These are phyloP conservation scores for Pestalotiopsis sp. DNA, from an alignment of 2,329 filamentous ascomycete genomes.

Conservation along the genomic window DNA sequence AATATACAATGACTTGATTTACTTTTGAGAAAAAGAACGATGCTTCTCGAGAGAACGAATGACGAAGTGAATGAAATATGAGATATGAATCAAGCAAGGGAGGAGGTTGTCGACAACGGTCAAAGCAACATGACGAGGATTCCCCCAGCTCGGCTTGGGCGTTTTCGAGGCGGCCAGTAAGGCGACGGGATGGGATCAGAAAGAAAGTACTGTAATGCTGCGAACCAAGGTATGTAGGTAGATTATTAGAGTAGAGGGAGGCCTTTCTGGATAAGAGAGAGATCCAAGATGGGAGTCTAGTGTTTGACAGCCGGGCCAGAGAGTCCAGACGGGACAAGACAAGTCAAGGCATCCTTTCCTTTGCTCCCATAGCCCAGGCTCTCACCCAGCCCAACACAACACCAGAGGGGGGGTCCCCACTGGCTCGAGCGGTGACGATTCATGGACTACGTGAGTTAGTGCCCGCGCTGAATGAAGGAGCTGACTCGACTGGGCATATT, in stretches of 20 bases:
- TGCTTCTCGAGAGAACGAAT: background rate
- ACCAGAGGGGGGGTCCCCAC: background rate
- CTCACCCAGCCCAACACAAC: background rate
- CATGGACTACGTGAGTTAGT: conserved; percentile 8
- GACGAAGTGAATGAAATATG: background rate
- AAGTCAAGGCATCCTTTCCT: background rate
- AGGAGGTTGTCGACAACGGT: background rate
- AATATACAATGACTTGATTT: background rate
- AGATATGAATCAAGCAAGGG: background rate
- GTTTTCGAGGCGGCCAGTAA: background rate
- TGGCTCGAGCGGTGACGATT: conserved; percentile 12
- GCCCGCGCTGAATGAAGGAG: conserved; percentile 4
- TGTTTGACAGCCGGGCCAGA: background rate
- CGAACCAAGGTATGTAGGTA: background rate
- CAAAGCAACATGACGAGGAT: background rate
- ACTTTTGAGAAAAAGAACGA: background rate
- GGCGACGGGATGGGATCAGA: background rate
- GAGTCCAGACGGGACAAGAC: background rate
- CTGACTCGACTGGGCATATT: conserved; percentile 5
- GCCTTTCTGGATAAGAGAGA: background rate
- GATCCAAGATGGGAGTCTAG: background rate
- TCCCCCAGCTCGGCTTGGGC: background rate
- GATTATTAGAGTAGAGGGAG: background rate
- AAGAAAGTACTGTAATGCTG: background rate
- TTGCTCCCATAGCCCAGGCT: background rate